Base-by-base conservation (phyloP, 371 early-diverging fungal species). In the Batrachochytrium dendrobatidis region DNA sequence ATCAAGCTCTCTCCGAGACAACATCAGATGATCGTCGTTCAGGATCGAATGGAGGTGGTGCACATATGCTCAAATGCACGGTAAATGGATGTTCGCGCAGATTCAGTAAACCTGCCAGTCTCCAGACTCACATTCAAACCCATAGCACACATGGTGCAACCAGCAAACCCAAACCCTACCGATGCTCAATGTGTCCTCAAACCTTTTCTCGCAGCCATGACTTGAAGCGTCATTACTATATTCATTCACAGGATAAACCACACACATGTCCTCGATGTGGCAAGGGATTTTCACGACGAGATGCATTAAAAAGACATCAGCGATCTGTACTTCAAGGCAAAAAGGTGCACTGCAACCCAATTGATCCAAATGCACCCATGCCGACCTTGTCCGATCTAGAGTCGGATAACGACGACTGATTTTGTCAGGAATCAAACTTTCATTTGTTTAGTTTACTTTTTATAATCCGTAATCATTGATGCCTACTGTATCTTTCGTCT, bases 191-290 rank as follows among this genome's bases (percentile, higher is more conserved):
- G 53, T 77, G 78, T 54, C 70, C 74, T 3, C 75, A 74, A 56
- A 72, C 75, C 12, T 77, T 77, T 60, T 60, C 61, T 31, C 59
- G 78, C n/a, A 59, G 60, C 51, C 77, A 77, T 63, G 73, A 76
- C 60, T 59, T 76, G 24, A 76, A 76, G 58, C 65, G 77, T 1
- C 77, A 76, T 60, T 60, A 59, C 52, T 76, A 73, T 60, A 72
- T 72, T 39, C 77, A 76, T 61, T 63, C 73, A 25, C 65, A 69
- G 44, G 65, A 65, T 45, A 70, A 72, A 49, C 77, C 77, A 7
- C 73, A 67, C 61, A 33, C 57, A 1, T 76, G 77, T 53, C 34
- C 22, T 10, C 62, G 69, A 20, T 76, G 77, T 55, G 58, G 61
- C 15, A 71, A 73, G 34, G 74, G 74, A 18, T 76, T 76, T 56